phyloP scores from a whole-genome alignment of 2,329 filamentous ascomycete genomes.

The Aspergillus pseudotamarii region DNA sequence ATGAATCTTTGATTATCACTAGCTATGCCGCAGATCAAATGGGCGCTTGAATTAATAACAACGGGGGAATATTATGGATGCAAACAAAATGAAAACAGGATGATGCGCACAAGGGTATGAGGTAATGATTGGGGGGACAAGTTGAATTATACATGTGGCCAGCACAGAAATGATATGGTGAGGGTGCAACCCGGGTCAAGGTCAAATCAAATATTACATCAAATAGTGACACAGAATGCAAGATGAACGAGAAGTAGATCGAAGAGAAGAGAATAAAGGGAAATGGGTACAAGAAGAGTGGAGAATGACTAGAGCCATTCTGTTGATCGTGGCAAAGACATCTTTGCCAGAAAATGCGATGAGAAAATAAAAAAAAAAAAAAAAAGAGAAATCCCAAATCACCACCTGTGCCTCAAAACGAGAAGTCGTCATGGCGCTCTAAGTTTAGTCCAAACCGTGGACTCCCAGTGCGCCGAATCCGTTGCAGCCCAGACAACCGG shows the following conservation, averaged over 20 bases:
- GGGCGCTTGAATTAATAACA: conserved; percentile 19
- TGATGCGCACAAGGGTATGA: conserved; percentile 38
- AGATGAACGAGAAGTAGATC: conserved; percentile 20
- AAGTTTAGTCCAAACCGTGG: conserved; percentile 22
- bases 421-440: conserved; percentile 28
- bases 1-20: conserved; percentile 22
- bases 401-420: conserved; percentile 26
- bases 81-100: conserved; percentile 32
- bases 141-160: conserved; percentile 47
- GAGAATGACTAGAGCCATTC: conserved; percentile 18
- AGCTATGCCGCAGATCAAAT: conserved; percentile 17
- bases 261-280: conserved; percentile 30
- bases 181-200: conserved; percentile 23
- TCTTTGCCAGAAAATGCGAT: conserved; percentile 4
- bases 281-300: conserved; percentile 48
- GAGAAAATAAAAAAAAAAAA: conserved; percentile 8
- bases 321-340: conserved; percentile 6
- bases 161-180: conserved; percentile 36
- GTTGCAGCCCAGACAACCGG: conserved; percentile 16
- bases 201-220: conserved; percentile 36
- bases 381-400: conserved; percentile 29
- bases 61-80: conserved; percentile 23
- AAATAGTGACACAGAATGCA: conserved; percentile 29
- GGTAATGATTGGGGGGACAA: conserved; percentile 28
- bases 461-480: conserved; percentile 21